Evolutionary conservation across 768 basidiomycete species (phyloP), one percentile per base, ranked within the genome.

Genomic region (Russula sp.): DNA sequence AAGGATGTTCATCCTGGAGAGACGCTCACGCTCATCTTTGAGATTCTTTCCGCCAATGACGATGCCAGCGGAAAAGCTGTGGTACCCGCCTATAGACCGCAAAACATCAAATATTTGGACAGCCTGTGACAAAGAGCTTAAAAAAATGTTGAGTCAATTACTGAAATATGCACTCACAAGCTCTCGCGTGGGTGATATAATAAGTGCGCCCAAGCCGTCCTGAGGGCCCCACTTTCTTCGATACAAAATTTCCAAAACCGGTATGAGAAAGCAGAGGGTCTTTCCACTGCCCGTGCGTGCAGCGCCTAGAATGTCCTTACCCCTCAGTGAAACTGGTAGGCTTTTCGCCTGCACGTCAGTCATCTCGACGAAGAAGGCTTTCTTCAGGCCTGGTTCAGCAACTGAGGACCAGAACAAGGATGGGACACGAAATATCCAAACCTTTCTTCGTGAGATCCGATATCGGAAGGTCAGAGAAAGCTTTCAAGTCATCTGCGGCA

Each of bases 21-120:
- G 74, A 7, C 96, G 81, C 22, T 95, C 94, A 42, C 84, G 79
- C 73, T 99, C 96, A 65, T 96, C 94, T 71, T 94, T 94, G 54
- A 98, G 73, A 69, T 87, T 93, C 79, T 98, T 99, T 50, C 96
- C 96, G 6, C 96, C 96, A 48, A 99, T 99, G 18, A 98, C 88
- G 13, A 98, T 77, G 0, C 95, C 96, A 0, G 96, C 96, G 6
- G 93, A 96, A 75, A 98, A 96, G 18, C 82, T 79, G 70, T 99
- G 96, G 69, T 87, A 87, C 50, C 88, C 87, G 3, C 97, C 97
- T 62, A 98, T 90, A 47, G 90, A 88, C n/a, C 93, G 84, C 34
- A 99, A 74, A 7, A 98, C 94, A 51, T 96, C 93, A 72, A 98
- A 99, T 63, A 98, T 99, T 79, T 99, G 97, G 18, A 98, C 91